A percentile compares a stretch with the other conserved stretches of the same genome.
Conservation (phyloP, 2,329 filamentous ascomycete species). For the Clonostachys rhizophaga region DNA sequence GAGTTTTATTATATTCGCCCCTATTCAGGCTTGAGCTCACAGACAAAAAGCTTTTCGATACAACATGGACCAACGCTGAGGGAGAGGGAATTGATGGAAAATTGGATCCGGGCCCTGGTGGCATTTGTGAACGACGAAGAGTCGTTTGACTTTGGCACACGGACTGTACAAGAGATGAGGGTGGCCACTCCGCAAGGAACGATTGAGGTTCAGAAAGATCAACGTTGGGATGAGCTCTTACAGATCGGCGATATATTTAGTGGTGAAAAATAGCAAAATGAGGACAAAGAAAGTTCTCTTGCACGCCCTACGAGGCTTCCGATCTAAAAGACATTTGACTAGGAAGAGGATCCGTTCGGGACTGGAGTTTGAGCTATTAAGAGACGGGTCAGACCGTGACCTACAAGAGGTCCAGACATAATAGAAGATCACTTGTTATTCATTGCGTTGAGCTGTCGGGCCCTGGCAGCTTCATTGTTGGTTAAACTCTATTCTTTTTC, state of each 20-base stretch:
- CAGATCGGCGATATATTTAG: constrained; percentile 16
- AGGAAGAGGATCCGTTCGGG: too few species aligned
- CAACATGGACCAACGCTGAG: constrained; percentile 25
- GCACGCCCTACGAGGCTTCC: too few species aligned
- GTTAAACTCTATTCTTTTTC: too few species aligned
- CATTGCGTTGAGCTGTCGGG: too few species aligned
- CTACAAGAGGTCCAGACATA: too few species aligned
- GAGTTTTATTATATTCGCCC: constrained; percentile 5
- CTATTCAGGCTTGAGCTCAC: too few species aligned
- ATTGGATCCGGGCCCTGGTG: constrained; percentile 27
- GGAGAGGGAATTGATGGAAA: constrained; percentile 26
- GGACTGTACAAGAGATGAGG: constrained; percentile 23
- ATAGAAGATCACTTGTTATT: too few species aligned
- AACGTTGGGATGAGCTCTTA: constrained; percentile 23
- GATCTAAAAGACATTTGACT: too few species aligned
- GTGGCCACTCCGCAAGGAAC: constrained; percentile 20
- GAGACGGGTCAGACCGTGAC: too few species aligned
- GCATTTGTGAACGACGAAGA: constrained; percentile 26
- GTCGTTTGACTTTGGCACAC: constrained; percentile 23
- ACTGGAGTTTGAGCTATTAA: too few species aligned
- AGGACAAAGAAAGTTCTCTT: too few species aligned
- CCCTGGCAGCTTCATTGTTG: too few species aligned
- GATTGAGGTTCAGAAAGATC: constrained; percentile 26
- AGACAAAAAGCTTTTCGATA: constrained; percentile 22
- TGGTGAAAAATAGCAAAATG: neutral